These are phyloP conservation scores for Podospora anserina DNA, from an alignment of 495 filamentous ascomycete genomes.

Conservation along the genomic window DNA sequence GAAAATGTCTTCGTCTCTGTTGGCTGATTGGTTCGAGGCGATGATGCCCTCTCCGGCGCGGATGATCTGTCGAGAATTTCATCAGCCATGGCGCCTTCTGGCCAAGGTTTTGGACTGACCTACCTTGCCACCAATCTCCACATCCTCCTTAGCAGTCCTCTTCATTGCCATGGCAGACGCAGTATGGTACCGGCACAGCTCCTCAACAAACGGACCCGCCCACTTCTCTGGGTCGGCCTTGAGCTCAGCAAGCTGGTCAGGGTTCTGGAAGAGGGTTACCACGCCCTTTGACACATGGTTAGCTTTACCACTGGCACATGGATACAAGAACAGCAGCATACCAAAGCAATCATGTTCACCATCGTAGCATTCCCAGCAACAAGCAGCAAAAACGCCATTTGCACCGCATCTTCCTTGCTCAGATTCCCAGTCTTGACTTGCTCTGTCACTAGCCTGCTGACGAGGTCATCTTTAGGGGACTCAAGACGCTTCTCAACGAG, in stretches of 20 bases:
- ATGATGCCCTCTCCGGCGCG: conserved; percentile 45
- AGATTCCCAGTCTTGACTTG: conserved; percentile 41
- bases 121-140: conserved; percentile 41
- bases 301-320: not conserved
- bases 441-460: conserved; percentile 41
- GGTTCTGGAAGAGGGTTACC: conserved; percentile 39
- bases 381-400: conserved; percentile 46
- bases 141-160: conserved; percentile 43
- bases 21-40: conserved; percentile 45
- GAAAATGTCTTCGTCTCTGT: conserved; percentile 47
- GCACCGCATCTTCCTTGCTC: conserved; percentile 36
- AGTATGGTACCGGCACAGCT: conserved; percentile 47
- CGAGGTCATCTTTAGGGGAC: conserved; percentile 40
- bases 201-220: conserved; percentile 37
- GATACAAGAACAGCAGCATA: conserved; percentile 11
- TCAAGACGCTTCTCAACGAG: conserved; percentile 39
- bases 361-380: conserved; percentile 50
- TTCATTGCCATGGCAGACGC: conserved; percentile 43
- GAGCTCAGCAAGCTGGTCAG: conserved; percentile 36
- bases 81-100: not conserved
- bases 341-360: conserved; percentile 48
- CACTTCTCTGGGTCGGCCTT: conserved; percentile 35
- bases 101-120: not conserved
- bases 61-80: conserved; percentile 24
- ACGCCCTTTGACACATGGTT: conserved; percentile 29